Percentiles rank a stretch among this genome's conserved stretches.
phyloP scores from a whole-genome alignment of 768 basidiomycete genomes.

The Amylocystis lapponica region DNA sequence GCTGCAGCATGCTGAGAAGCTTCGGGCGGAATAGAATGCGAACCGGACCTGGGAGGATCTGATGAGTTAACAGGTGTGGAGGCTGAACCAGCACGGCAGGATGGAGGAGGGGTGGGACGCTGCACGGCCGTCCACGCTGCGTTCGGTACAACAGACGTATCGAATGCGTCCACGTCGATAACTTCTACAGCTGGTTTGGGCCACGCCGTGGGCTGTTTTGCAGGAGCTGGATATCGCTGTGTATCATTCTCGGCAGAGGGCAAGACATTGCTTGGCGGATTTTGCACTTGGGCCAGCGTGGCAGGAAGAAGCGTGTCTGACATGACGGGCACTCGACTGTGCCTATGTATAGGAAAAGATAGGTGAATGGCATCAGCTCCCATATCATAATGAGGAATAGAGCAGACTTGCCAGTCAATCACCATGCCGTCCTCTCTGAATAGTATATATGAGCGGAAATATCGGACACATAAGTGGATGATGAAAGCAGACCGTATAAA shows the following conservation, averaged over 20 bases:
- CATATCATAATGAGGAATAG: background rate
- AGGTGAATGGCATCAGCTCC: no score
- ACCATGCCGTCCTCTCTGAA: slow-evolving; percentile 19
- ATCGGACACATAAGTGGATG: background rate
- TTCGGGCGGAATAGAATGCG: no score
- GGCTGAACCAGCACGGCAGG: no score
- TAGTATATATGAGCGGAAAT: background rate
- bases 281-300: no score
- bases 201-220: no score
- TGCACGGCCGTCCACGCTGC: background rate
- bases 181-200: slow-evolving; percentile 1
- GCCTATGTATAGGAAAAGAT: slow-evolving; percentile 3
- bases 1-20: no score
- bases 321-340: slow-evolving; percentile 12
- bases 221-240: no score
- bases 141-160: background rate
- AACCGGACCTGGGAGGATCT: no score
- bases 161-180: slow-evolving; percentile 5
- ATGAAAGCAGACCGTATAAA: slow-evolving; percentile 7
- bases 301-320: slow-evolving; percentile 14
- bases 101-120: no score
- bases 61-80: no score
- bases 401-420: slow-evolving; percentile 15
- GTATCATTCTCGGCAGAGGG: no score
- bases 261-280: no score